Base-by-base conservation (phyloP, 2,329 filamentous ascomycete species). In the Phoma sp. region DNA sequence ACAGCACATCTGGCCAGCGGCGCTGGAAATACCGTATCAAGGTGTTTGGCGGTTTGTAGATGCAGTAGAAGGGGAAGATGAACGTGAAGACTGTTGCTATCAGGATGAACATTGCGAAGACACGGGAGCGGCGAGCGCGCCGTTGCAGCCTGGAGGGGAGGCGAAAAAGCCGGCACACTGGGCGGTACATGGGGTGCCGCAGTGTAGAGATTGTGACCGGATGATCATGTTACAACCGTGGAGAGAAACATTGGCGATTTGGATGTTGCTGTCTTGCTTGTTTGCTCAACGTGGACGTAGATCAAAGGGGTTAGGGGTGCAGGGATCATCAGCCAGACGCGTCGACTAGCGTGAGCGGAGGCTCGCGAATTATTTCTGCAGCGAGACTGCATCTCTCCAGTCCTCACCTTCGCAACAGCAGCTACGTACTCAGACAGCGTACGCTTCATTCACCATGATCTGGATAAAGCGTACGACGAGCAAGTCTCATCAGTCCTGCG, bases 11-110 rank as follows among this genome's bases (percentile, higher is more conserved):
- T 1, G 91, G 90, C 83, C 89, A 93, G 58, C 84, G 85, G 63
- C 78, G 78, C 67, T 88, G 84, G 55, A 96, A 85, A 78, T 89
- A 88, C 53, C 80, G 77, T 70, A 96, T 89, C 32, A 96, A 75
- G 40, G 83, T 74, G n/a, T 74, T 76, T 0, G 92, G 92, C 2
- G 92, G 92, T 73, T 91, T 92, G 82, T 96, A 96, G 64, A 96
- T 80, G 60, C 85, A 74, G 78, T 92, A 95, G 51, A 75, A 46
- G 74, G 81, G 54, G 0, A 64, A 51, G 36, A 74, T 21, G 36
- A 77, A 59, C 39, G 69, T 59, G 45, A 67, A 57, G 7, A 73
- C 25, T 17, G 71, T 56, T 22, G 58, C 22, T 12, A 75, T 21
- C 24, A 70, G 59, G 36, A 71, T 43, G 40, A 78, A 46, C 74